Base-by-base conservation (phyloP, 345 rosid genomes). In the Diplotaxis tenuifolia region DNA sequence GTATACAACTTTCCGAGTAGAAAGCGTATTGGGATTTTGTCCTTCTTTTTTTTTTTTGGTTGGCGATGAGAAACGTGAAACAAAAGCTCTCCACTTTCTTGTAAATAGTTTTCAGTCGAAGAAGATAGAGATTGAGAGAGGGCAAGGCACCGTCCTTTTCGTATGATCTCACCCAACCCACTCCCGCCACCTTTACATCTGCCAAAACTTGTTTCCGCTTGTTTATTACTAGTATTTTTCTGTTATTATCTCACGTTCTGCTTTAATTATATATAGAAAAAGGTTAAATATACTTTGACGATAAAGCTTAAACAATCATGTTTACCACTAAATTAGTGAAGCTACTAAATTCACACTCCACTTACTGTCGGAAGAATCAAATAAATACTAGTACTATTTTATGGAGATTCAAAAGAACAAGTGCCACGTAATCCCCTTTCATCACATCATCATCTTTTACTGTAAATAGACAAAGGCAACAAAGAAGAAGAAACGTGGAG, bases 101-200 rank as follows among this genome's bases (percentile, higher is more conserved):
- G 38, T 12, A 14, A 32, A 47, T 9, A 0, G 20, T 1, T 34
- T 11, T 57, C 12, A 27, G 23, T 72, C 14, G 68, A 36, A 38
- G 20, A 65, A 20, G 23, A 11, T 18, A 3, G 14, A 52, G 5
- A 14, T 11, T 9, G 36, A 32, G 67, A 32, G 47, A 31, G 50
- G n/a, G n/a, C n/a, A 3, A 28, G 27, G 57, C 71, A 25, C 40
- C 68, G 59, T 40, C 63, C 28, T 31, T 72, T 67, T 72, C 50
- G 32, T n/a, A 45, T 7, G n/a, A 19, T 36, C 21, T 62, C 54
- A 12, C 38, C 75, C 69, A 62, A 62, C 69, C 53, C 54, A 15
- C 28, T 61, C 61, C 61, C 27, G 75, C 75, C 75, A 71, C 75
- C 68, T 42, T 42, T 71, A 15, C 68, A 15, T 15, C 32, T 32